Conservation (phyloP, 345 rosid species). For the Moricandia arvensis region DNA sequence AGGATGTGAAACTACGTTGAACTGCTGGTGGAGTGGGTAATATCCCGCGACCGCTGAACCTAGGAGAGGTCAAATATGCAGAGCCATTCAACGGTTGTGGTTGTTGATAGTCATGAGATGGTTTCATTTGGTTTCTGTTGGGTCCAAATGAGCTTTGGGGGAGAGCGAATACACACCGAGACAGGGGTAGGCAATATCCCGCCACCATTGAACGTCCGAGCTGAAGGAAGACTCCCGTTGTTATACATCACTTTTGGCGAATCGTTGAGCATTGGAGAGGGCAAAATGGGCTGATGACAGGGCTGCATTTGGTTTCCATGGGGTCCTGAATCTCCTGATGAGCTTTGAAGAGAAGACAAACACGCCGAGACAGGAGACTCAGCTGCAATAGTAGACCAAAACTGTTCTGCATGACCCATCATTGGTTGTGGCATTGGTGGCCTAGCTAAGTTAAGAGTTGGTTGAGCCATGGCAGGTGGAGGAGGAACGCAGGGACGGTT, state of each 20-base stretch:
- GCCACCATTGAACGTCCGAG: constrained; percentile 47
- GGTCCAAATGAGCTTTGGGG: constrained; percentile 55
- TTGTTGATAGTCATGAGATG: constrained; percentile 19
- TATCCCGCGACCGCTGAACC: constrained; percentile 42
- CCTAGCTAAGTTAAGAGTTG: constrained; percentile 6
- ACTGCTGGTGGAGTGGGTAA: constrained; percentile 60
- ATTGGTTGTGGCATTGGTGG: constrained; percentile 39
- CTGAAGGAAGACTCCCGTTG: constrained; percentile 40
- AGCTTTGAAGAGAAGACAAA: constrained; percentile 73
- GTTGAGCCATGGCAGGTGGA: constrained; percentile 23
- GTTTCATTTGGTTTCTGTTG: constrained; percentile 45
- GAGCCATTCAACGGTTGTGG: constrained; percentile 51
- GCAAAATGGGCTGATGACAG: neutral
- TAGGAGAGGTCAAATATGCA: constrained; percentile 43
- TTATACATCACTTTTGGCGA: constrained; percentile 28
- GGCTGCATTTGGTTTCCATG: constrained; percentile 46
- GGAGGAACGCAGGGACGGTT: constrained; percentile 45
- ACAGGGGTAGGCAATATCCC: constrained; percentile 49
- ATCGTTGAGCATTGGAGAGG: constrained; percentile 39
- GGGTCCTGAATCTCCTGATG: constrained; percentile 52
- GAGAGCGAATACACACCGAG: constrained; percentile 74
- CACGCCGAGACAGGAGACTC: constrained; percentile 77
- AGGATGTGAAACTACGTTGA: constrained; percentile 52
- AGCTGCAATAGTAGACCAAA: constrained; percentile 47
- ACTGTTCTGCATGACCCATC: constrained; percentile 45